Evolutionary conservation across 495 filamentous ascomycete species (phyloP), one percentile per base, ranked within the genome.

Genomic region (Apodospora peruviana): DNA sequence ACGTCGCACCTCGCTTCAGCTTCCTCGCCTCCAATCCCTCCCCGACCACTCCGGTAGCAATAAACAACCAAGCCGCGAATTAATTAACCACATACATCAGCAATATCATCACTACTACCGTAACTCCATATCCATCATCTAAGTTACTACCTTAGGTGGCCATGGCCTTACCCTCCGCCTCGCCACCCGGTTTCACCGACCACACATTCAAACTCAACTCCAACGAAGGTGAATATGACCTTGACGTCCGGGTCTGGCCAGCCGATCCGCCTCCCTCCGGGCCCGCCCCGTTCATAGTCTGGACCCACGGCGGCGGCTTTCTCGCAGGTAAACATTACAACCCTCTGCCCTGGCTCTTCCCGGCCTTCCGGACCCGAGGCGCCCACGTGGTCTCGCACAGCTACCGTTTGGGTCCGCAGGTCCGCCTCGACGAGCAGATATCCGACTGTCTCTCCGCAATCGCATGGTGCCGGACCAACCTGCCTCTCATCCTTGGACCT

Each of bases 341-440:
- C 7, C 57, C 55, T 0, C 46, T 52, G 34, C 49, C 52, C 2
- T 63, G 59, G 62, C 39, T 65, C 43, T 19, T 17, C 1, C 50
- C 55, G 17, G 62, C 52, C 35, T 58, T 63, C 35, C 54, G 52
- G 16, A 12, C 42, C 23, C 51, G 51, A 5, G 57, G 55, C 16
- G 62, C 62, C 46, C 62, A 65, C 47, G 38, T 65, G 7, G 47
- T 63, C 25, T 58, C 60, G 5, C 60, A 58, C 60, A 65, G 55
- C 48, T 65, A 65, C 51, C 57, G 62, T 2, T 55, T 65, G 3
- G 57, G 48, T 1, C 62, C 62, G 16, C 62, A 65, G 37, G 60
- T 48, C 1, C 39, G 52, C 0, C 12, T 57, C 1, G 57, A 58
- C 19, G 52, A 60, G 7, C 59, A 63, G 39, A 45, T 65, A 1